phyloP scores from a whole-genome alignment of 192 early-diverging fungal species.

The Coemansia furcata region DNA sequence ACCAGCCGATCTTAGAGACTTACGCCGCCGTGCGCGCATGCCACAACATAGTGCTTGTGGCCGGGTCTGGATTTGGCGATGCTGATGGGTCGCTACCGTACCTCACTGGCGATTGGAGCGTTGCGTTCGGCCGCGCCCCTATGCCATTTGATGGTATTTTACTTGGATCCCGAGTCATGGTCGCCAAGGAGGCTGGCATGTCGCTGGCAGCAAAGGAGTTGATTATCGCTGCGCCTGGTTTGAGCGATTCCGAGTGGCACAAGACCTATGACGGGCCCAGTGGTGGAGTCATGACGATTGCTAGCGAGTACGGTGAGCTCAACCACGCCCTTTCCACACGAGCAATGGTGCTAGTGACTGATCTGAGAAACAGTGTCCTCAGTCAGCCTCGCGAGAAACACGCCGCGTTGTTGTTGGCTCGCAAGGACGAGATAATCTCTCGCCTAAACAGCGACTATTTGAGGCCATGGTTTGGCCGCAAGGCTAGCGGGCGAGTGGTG shows the following conservation, averaged over 20 bases:
- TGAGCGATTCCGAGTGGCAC: constrained; percentile 81
- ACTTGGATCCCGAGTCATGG: constrained; percentile 93
- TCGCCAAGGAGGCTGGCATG: constrained; percentile 82
- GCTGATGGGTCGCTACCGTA: constrained; percentile 84
- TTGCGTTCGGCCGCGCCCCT: constrained; percentile 73
- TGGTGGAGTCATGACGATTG: constrained; percentile 83
- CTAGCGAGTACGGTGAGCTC: constrained; percentile 89
- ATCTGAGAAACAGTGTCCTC: constrained; percentile 81
- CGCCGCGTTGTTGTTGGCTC: constrained; percentile 61
- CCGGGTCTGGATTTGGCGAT: constrained; percentile 90
- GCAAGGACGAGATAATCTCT: constrained; percentile 80
- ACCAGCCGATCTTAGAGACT: constrained; percentile 78
- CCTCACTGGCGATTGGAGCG: constrained; percentile 90
- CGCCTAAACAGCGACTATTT: constrained; percentile 69
- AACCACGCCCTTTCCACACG: constrained; percentile 91
- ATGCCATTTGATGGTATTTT: constrained; percentile 97
- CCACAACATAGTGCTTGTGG: constrained; percentile 82
- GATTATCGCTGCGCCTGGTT: constrained; percentile 81
- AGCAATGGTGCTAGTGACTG: constrained; percentile 74
- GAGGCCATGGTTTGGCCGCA: constrained; percentile 93
- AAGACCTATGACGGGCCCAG: constrained; percentile 71
- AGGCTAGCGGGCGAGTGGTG: constrained; percentile 67
- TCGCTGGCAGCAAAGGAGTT: constrained; percentile 80
- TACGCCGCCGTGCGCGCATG: constrained; percentile 70
- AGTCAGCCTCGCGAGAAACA: constrained; percentile 81